These are phyloP conservation scores for Leptodermis oblonga DNA, from an alignment of 257 asterid species.

Conservation along the genomic window DNA sequence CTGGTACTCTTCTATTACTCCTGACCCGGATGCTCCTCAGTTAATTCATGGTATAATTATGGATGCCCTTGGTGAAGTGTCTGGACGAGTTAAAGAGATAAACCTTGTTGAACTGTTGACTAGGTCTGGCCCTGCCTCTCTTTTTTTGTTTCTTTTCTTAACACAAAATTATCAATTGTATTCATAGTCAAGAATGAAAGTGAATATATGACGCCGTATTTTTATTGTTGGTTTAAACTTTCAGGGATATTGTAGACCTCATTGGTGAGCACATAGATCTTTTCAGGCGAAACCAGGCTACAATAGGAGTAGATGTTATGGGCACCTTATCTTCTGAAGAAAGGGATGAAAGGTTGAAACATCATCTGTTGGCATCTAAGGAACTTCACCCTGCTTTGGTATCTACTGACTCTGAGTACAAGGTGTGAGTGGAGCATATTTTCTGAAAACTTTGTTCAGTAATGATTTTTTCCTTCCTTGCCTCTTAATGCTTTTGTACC, in stretches of 20 bases:
- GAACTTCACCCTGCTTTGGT: slow-evolving; percentile 99
- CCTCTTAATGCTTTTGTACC: slow-evolving; percentile 26
- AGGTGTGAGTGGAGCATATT: slow-evolving; percentile 82
- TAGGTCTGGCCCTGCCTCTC: slow-evolving; percentile 37
- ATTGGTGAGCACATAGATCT: slow-evolving; percentile 89
- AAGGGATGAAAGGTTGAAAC: slow-evolving; percentile 96
- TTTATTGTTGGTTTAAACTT: neutral
- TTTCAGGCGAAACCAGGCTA: slow-evolving; percentile 81
- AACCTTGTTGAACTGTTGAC: slow-evolving; percentile 93
- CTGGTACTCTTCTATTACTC: slow-evolving; percentile 92
- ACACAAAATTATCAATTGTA: neutral
- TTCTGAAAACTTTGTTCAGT: slow-evolving; percentile 26
- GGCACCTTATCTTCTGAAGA: slow-evolving; percentile 92
- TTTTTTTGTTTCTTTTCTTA: neutral
- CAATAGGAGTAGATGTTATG: slow-evolving; percentile 95
- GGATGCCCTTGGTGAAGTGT: slow-evolving; percentile 93
- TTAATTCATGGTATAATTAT: slow-evolving; percentile 60
- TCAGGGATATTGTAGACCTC: slow-evolving; percentile 85
- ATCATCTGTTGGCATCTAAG: slow-evolving; percentile 73
- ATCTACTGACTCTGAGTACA: slow-evolving; percentile 98
- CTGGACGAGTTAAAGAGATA: slow-evolving; percentile 71
- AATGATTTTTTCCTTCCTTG: slow-evolving; percentile 19
- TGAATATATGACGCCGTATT: neutral
- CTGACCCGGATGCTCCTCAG: slow-evolving; percentile 87
- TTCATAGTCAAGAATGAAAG: neutral